phyloP scores from a whole-genome alignment of 2,329 filamentous ascomycete species.

The Verticillium tricorpus region DNA sequence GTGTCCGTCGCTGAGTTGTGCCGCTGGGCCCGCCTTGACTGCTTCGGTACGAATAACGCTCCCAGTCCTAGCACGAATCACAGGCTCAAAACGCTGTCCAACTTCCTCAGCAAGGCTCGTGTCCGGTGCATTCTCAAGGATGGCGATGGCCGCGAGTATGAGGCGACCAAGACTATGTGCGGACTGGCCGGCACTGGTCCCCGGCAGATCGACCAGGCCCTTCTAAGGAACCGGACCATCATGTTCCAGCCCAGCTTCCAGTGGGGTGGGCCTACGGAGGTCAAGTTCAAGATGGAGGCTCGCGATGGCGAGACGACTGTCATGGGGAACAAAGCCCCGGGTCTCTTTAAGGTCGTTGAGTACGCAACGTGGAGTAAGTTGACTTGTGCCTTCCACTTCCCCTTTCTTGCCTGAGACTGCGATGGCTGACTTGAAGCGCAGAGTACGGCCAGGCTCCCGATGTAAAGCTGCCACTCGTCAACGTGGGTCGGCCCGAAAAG shows the following conservation, averaged over 20 bases:
- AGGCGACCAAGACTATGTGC: conserved; percentile 17
- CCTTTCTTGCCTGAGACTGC: background rate
- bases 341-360: conserved; percentile 30
- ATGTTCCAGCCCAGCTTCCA: conserved; percentile 1
- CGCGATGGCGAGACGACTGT: conserved; percentile 14
- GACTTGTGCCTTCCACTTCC: background rate
- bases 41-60: conserved; percentile 5
- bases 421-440: background rate
- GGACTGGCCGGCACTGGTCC: conserved; percentile 17
- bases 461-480: conserved; percentile 52
- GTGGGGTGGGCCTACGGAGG: conserved; percentile 18
- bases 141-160: conserved; percentile 11
- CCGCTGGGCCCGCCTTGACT: conserved; percentile 5
- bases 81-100: conserved; percentile 25
- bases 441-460: conserved; percentile 11
- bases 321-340: conserved; percentile 10
- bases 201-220: background rate
- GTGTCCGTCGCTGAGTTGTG: conserved; percentile 24
- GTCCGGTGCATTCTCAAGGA: conserved; percentile 27
- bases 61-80: background rate
- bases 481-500: conserved; percentile 53
- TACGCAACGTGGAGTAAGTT: conserved; percentile 40
- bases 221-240: background rate
- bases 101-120: conserved; percentile 32
- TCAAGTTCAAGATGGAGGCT: conserved; percentile 25